phyloP scores from a whole-genome alignment of 352 stramenopile genomes.

The Phytophthora sojae region DNA sequence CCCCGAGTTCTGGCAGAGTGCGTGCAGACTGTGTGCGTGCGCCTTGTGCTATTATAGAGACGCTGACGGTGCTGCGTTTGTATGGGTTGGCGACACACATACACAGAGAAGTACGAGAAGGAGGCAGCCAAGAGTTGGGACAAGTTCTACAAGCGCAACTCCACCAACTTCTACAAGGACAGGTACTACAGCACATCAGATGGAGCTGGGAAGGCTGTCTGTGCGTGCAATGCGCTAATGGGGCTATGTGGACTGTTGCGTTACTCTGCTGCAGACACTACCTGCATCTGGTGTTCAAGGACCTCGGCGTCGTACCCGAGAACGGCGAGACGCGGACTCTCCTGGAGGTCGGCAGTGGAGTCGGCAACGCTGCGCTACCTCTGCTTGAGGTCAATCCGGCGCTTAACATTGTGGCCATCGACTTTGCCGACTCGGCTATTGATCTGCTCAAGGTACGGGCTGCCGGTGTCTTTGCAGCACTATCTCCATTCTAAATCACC shows the following conservation, averaged over 20 bases:
- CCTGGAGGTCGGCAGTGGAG: conserved; percentile 95
- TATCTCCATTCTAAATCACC: background rate
- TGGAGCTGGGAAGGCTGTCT: no score
- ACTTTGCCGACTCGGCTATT: conserved; percentile 94
- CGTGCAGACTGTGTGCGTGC: conserved; percentile 5
- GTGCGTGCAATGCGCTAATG: background rate
- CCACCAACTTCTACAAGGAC: conserved; percentile 97
- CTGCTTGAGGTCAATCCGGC: conserved; percentile 92
- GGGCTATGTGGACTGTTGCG: background rate
- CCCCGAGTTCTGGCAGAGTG: conserved; percentile 82
- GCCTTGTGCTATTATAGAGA: background rate
- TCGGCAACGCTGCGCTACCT: conserved; percentile 95
- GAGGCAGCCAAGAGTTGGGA: conserved; percentile 93
- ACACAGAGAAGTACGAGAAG: conserved; percentile 81
- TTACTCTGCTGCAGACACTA: conserved; percentile 76
- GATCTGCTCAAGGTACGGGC: conserved; percentile 85
- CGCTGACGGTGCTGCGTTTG: background rate
- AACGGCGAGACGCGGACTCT: conserved; percentile 63
- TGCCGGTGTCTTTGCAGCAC: background rate
- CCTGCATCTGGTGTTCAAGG: conserved; percentile 91
- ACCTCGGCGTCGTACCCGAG: conserved; percentile 74
- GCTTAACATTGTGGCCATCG: conserved; percentile 91
- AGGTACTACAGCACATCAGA: conserved; percentile 31
- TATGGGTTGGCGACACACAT: background rate
- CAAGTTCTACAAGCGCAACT: conserved; percentile 94